A percentile compares a stretch with the other conserved stretches of the same genome.
phyloP scores from a whole-genome alignment of 2,329 filamentous ascomycete species.

The Fusarium begoniae region DNA sequence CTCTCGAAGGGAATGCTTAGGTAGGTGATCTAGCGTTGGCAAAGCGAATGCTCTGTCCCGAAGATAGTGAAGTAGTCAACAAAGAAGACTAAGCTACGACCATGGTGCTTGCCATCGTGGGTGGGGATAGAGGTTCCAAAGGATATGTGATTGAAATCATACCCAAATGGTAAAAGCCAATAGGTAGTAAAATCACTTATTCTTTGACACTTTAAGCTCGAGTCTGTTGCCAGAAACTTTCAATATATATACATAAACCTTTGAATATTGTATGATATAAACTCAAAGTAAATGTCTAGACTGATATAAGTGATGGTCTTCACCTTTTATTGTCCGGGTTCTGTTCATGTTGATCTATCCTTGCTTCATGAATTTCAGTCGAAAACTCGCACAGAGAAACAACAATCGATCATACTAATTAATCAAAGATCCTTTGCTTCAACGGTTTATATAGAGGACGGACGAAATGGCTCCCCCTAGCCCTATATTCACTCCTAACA shows the following conservation, averaged over 20 bases:
- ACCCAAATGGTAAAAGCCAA: neutral
- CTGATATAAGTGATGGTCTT: neutral
- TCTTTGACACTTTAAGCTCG: neutral
- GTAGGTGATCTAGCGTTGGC: neutral
- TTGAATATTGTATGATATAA: neutral
- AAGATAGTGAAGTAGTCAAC: neutral
- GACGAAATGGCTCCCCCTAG: neutral
- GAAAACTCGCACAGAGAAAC: neutral
- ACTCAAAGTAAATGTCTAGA: neutral
- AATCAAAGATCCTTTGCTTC: neutral
- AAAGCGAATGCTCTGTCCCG: neutral
- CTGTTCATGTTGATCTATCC: neutral
- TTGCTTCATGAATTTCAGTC: neutral
- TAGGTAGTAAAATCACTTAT: no score
- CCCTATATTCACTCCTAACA: no score
- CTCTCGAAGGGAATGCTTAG: neutral
- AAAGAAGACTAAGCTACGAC: neutral
- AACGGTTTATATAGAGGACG: neutral
- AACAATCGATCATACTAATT: neutral
- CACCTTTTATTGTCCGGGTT: neutral
- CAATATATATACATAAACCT: neutral
- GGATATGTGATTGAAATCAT: neutral
- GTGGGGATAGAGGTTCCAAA: neutral
- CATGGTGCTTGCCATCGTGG: neutral
- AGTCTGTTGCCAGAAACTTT: neutral